Conservation (phyloP, 768 basidiomycete species). For the Serendipita sp. region DNA sequence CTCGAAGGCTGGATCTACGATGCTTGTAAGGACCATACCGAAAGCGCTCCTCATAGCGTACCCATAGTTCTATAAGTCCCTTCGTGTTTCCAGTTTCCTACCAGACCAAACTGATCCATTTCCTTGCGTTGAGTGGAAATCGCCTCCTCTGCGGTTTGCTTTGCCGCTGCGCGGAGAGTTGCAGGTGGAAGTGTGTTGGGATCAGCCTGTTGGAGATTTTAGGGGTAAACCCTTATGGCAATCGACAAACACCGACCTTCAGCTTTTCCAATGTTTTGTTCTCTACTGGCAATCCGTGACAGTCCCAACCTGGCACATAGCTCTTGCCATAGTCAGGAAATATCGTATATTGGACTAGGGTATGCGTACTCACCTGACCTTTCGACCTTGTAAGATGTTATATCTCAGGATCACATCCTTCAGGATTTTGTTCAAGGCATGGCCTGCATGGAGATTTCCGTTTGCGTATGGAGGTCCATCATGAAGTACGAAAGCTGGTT, state of each 20-base stretch:
- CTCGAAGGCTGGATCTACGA: slow-evolving; percentile 68
- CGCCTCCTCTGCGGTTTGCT: slow-evolving; percentile 53
- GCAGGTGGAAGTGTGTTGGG: slow-evolving; percentile 38
- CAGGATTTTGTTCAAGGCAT: slow-evolving; percentile 88
- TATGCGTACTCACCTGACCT: slow-evolving; percentile 54
- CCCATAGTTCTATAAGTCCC: slow-evolving; percentile 77
- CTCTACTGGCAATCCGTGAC: slow-evolving; percentile 94
- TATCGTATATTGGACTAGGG: not conserved
- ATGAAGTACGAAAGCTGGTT: slow-evolving; percentile 69
- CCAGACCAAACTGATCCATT: slow-evolving; percentile 68
- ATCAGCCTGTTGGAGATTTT: slow-evolving; percentile 30
- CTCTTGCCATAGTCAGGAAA: slow-evolving; percentile 25
- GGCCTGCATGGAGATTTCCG: slow-evolving; percentile 88
- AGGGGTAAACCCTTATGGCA: not conserved
- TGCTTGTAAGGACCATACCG: not conserved
- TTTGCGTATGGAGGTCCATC: slow-evolving; percentile 98
- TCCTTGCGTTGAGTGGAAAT: slow-evolving; percentile 62
- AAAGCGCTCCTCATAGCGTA: slow-evolving; percentile 17
- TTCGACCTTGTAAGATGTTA: slow-evolving; percentile 57
- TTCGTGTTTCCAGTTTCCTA: slow-evolving; percentile 71
- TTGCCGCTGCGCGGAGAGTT: slow-evolving; percentile 54
- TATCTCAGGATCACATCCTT: slow-evolving; percentile 94
- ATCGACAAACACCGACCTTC: slow-evolving; percentile 28
- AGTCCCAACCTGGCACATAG: slow-evolving; percentile 94
- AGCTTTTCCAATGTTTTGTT: slow-evolving; percentile 76